These are phyloP conservation scores for Neurospora sp. DNA, from an alignment of 495 filamentous ascomycete genomes.

Conservation along the genomic window DNA sequence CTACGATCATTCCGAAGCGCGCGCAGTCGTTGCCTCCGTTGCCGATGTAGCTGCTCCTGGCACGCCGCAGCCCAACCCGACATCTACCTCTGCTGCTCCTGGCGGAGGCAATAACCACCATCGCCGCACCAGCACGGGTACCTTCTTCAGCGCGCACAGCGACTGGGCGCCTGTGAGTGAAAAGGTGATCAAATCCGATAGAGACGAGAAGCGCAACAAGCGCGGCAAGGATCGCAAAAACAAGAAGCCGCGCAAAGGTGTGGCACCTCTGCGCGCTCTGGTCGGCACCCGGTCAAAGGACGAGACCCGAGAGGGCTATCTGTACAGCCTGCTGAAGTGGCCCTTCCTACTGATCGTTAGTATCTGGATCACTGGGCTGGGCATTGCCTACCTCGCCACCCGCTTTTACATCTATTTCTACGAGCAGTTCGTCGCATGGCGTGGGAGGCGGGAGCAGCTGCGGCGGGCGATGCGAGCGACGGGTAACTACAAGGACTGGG, in stretches of 20 bases:
- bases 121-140: constrained; percentile 14
- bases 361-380: constrained; percentile 64
- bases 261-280: constrained; percentile 12
- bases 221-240: constrained; percentile 14
- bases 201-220: background rate
- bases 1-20: constrained; percentile 4
- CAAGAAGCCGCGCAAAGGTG: constrained; percentile 26
- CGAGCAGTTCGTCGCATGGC: constrained; percentile 67
- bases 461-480: constrained; percentile 59
- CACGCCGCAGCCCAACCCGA: background rate
- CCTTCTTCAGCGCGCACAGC: constrained; percentile 65
- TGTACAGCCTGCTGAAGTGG: constrained; percentile 85
- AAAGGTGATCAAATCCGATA: constrained; percentile 40
- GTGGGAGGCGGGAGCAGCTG: constrained; percentile 61
- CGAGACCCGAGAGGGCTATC: constrained; percentile 87
- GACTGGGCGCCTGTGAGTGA: constrained; percentile 78
- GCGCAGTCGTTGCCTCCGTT: constrained; percentile 12
- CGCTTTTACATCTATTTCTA: constrained; percentile 82
- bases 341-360: constrained; percentile 71
- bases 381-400: constrained; percentile 66
- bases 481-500: constrained; percentile 73
- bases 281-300: constrained; percentile 55
- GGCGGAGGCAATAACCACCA: background rate
- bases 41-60: constrained; percentile 5
- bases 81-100: background rate